Conservation (phyloP, 257 asterid species). For the Thymus mandschuricus region DNA sequence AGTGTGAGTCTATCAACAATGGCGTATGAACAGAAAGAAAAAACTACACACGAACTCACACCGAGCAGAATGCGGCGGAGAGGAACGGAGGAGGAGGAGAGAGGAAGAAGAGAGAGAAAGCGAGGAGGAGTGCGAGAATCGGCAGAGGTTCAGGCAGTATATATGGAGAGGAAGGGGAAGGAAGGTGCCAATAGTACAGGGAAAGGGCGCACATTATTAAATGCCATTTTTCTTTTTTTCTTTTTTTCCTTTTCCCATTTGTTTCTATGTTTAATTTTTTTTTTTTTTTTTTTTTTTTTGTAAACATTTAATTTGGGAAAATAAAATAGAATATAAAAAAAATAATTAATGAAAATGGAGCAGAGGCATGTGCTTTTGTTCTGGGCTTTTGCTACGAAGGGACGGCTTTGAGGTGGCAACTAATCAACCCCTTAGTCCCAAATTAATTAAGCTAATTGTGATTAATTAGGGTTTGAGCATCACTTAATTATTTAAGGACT, state of each 20-base stretch:
- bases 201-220: slow-evolving; percentile 48
- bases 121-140: slow-evolving; percentile 33
- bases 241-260: slow-evolving; percentile 5
- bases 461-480: slow-evolving; percentile 6
- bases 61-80: slow-evolving; percentile 30
- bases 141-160: slow-evolving; percentile 49
- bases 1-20: neutral
- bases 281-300: neutral
- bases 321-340: neutral
- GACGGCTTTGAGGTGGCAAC: slow-evolving; percentile 40
- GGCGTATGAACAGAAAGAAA: slow-evolving; percentile 37
- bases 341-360: slow-evolving; percentile 13
- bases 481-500: neutral
- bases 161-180: slow-evolving; percentile 71
- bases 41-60: slow-evolving; percentile 37
- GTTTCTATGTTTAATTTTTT: neutral
- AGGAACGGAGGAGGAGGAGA: slow-evolving; percentile 24
- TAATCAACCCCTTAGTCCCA: neutral
- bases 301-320: neutral
- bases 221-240: slow-evolving; percentile 31
- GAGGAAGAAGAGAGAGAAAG: slow-evolving; percentile 8
- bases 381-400: slow-evolving; percentile 55
- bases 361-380: slow-evolving; percentile 82
- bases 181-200: slow-evolving; percentile 46
- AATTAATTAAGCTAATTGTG: slow-evolving; percentile 21